Conservation (phyloP, 2,329 filamentous ascomycete species). For the Fusarium sp. region DNA sequence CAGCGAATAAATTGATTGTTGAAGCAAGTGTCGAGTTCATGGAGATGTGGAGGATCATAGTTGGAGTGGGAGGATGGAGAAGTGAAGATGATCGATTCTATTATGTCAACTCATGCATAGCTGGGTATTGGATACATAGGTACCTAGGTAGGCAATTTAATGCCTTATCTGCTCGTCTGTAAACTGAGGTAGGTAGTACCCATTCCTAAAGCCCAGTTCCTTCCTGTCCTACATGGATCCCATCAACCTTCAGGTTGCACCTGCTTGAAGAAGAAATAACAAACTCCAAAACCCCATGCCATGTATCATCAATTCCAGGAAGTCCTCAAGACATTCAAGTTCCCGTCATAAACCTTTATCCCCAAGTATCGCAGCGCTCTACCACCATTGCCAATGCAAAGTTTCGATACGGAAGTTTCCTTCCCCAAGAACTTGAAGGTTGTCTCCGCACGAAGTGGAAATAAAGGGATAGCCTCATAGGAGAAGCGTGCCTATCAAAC, state of each 20-base stretch:
- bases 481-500: background rate
- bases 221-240: slow-evolving; percentile 1
- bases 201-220: background rate
- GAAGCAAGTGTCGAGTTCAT: too few species aligned
- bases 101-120: background rate
- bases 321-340: too few species aligned
- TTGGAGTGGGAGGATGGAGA: background rate
- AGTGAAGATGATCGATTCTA: background rate
- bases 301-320: background rate
- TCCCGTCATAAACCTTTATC: background rate
- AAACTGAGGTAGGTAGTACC: background rate
- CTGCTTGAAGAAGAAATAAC: background rate
- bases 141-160: background rate
- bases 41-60: background rate
- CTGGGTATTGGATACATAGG: background rate
- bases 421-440: too few species aligned
- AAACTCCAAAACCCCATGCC: slow-evolving; percentile 11
- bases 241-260: background rate
- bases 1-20: background rate
- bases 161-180: background rate
- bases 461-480: background rate
- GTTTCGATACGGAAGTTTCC: background rate
- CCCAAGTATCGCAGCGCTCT: too few species aligned
- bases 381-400: background rate
- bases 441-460: background rate